Conservation (phyloP, 192 early-diverging fungal species). For the Coemansia sp. region DNA sequence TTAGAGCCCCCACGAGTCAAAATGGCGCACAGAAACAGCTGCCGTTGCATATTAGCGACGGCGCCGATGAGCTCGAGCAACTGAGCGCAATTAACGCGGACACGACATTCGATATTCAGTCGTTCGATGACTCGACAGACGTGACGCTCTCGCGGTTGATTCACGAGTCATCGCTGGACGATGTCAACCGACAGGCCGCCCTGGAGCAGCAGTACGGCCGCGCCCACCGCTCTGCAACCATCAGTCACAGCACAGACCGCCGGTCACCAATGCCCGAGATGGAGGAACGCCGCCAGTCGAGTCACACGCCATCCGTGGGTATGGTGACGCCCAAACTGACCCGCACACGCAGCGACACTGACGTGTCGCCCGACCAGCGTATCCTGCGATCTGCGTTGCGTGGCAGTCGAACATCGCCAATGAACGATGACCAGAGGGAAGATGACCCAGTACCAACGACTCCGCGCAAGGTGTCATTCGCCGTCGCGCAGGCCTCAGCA, state of each 20-base stretch:
- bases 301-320: neutral
- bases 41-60: neutral
- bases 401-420: slow-evolving; percentile 13
- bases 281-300: neutral
- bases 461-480: slow-evolving; percentile 22
- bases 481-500: slow-evolving; percentile 2
- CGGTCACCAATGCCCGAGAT: neutral
- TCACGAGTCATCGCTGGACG: slow-evolving; percentile 18
- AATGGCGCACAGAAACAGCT: neutral
- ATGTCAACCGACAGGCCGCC: neutral
- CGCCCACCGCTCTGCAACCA: slow-evolving; percentile 2
- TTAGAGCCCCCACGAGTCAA: neutral
- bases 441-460: neutral
- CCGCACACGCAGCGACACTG: slow-evolving; percentile 23
- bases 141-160: slow-evolving; percentile 24
- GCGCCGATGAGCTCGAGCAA: neutral
- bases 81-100: slow-evolving; percentile 13
- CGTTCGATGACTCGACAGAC: slow-evolving; percentile 22
- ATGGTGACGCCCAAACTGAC: slow-evolving; percentile 28
- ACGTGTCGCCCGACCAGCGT: slow-evolving; percentile 7
- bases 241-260: neutral
- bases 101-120: slow-evolving; percentile 24
- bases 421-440: neutral
- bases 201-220: slow-evolving; percentile 6
- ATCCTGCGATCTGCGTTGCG: slow-evolving; percentile 33